Conservation (phyloP, 176 grass and related monocot genomes). For the Avena sativa region DNA sequence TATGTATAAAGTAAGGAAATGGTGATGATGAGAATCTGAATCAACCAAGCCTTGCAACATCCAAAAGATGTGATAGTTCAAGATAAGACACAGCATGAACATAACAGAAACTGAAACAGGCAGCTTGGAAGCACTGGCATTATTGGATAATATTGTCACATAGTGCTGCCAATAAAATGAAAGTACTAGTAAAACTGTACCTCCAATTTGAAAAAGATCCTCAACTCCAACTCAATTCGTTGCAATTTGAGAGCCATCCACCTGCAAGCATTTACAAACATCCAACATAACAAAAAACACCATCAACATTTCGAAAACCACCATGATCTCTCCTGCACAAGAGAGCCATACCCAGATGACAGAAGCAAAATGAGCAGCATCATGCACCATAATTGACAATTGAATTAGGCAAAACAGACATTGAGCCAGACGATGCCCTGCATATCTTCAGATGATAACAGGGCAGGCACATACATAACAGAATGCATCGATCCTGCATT, state of each 20-base stretch:
- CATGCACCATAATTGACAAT: background rate
- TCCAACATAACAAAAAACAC: background rate
- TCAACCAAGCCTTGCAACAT: background rate
- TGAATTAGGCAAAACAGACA: background rate
- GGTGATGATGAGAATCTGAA: background rate
- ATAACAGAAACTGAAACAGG: background rate
- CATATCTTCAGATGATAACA: conserved; percentile 1
- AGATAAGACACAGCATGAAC: conserved; percentile 13
- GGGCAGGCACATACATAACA: background rate
- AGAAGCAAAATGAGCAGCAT: background rate
- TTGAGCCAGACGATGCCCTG: background rate
- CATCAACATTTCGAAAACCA: background rate
- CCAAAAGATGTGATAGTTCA: background rate
- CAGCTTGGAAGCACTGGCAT: background rate
- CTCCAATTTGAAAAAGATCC: background rate
- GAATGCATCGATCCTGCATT: conserved; percentile 18
- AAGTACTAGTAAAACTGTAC: background rate
- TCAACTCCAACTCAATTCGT: background rate
- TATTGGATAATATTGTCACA: background rate
- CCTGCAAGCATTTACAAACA: background rate
- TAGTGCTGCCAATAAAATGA: background rate
- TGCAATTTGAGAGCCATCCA: background rate
- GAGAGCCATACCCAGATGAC: background rate
- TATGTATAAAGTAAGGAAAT: conserved; percentile 12
- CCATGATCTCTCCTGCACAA: background rate